phyloP scores from a whole-genome alignment of 179 eudicot genomes.

The Beta lomatogona region DNA sequence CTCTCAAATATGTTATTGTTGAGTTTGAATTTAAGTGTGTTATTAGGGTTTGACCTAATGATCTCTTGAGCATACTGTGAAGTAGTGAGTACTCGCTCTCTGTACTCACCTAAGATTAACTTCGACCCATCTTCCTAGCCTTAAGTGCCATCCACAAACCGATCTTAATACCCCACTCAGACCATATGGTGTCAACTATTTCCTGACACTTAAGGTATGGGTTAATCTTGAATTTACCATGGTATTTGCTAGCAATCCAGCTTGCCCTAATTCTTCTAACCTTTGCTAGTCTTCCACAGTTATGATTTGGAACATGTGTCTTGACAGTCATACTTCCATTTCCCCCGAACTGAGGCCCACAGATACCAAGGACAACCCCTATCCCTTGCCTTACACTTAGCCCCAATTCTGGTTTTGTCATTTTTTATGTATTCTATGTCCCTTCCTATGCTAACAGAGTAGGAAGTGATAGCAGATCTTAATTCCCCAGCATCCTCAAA shows the following conservation, averaged over 20 bases:
- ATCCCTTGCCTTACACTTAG: neutral
- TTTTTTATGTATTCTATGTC: neutral
- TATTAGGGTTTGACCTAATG: neutral
- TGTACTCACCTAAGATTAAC: neutral
- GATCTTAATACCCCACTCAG: neutral
- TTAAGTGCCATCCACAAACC: neutral
- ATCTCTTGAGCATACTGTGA: neutral
- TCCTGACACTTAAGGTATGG: neutral
- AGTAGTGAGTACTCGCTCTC: neutral
- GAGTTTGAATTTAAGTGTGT: no score
- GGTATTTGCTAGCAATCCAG: neutral
- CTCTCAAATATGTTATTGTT: no score
- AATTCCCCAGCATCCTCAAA: neutral
- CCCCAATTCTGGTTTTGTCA: neutral
- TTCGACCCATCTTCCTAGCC: neutral
- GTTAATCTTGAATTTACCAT: neutral
- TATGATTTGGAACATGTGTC: neutral
- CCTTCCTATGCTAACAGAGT: neutral
- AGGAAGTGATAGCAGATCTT: neutral
- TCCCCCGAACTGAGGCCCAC: neutral
- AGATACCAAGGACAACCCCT: neutral
- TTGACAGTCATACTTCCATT: neutral
- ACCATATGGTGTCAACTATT: neutral
- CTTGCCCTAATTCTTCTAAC: neutral
- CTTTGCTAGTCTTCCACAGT: neutral